Evolutionary conservation across 306 rosid genomes (phyloP), one percentile per base, ranked within the genome.

Genomic region (Malus asiatica): DNA sequence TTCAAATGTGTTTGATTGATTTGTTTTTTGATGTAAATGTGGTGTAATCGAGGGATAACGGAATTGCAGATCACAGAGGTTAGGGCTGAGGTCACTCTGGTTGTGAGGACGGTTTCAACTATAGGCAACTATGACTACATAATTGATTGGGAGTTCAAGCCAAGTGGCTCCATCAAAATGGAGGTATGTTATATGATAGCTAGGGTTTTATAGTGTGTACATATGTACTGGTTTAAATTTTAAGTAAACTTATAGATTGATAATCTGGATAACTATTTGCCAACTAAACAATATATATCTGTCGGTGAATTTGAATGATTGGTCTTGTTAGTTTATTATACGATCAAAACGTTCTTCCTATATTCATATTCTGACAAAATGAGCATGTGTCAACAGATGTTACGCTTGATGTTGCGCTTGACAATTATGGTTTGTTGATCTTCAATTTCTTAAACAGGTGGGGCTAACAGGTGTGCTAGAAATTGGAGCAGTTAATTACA

Each of bases 121-220:
- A 80, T 81, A 58, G 89, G 86, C 8, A 86, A 89, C 75, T 89
- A 86, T 19, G 93, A 86, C 68, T 80, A 89, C 75, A 72, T 89
- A 20, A 73, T 82, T 44, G 86, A 89, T 75, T 89, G 93, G 93
- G 87, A 86, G 63, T 83, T 89, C 75, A 86, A 82, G 69, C 87
- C 89, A n/a, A 86, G 82, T 66, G 90, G 93, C 29, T 78, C 84
- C 76, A 89, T 89, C 72, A 86, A 89, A 45, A 25, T 86, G 32
- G 82, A 82, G 85, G 90, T 89, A 84, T 5, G 6, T 61, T 7
- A 1, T 12, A 59, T 1, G 64, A 8, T 10, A 58, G 13, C 3
- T 22, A 58, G 13, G 63, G 63, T 58, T 58, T 58, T n/a, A 22
- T 59, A n/a, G 8, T 53, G 59, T 16, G n/a, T 55, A 2, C 9